Base-by-base conservation (phyloP, 2,329 filamentous ascomycete genomes). In the Calonectria multiphialidica region DNA sequence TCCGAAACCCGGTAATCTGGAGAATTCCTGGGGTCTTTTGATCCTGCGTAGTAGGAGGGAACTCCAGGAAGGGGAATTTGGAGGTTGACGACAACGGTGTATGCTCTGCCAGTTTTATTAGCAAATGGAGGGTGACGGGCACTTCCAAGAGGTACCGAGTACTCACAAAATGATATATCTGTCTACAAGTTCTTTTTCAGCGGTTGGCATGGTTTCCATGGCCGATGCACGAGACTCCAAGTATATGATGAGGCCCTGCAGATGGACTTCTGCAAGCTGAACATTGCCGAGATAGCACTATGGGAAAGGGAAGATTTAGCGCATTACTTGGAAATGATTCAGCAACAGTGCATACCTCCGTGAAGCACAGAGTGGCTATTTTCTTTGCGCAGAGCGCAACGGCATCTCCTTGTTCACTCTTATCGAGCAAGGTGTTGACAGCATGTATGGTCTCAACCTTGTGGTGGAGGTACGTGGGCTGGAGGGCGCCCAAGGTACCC, bases 131-230 rank as follows among this genome's bases (percentile, higher is more conserved):
- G 15, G 7, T 30, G 28, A 2, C n/a, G 5, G 3, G 23, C 6
- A 9, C 25, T 33, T 8, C 13, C 2, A 2, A 45, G 16, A 18
- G 15, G 33, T 18, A 10, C 8, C 15, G n/a, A 33, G 5, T 16
- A 28, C 57, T 62, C 25, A 62, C 57, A 62, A 44, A n/a, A 62
- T 62, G 23, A 62, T 21, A 44, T 62, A 62, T n/a, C 57, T 18
- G n/a, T 62, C 25, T 7, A 44, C 25, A 7, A 62, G 23, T 16
- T 62, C 57, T 35, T 25, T 44, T 42, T 62, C 57, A 4, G 37
- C 21, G 13, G 21, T 15, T 40, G 21, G 7, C 53, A 57, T 40
- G 2, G n/a, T 18, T 2, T 21, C 53, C 10, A 57, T 9, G 3
- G 9, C 16, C 12, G 16, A 30, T 12, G 42, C 35, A 10, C 35